Percentiles rank a stretch among this genome's conserved stretches.
Conservation (phyloP, 2,329 filamentous ascomycete species). For the Rhynchosporium agropyri region DNA sequence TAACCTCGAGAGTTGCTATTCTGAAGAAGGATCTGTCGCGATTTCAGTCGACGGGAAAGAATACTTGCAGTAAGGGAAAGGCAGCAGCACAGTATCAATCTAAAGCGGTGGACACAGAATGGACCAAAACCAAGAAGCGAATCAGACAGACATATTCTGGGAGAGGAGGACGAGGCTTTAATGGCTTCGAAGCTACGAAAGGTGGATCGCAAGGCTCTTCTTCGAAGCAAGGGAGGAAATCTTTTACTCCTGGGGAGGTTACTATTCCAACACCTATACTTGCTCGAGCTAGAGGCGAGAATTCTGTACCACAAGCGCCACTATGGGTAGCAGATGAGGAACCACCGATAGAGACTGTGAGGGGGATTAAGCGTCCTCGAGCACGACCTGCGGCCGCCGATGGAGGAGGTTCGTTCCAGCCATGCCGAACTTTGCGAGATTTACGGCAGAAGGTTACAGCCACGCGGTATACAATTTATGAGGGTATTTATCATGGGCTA, state of each 20-base stretch:
- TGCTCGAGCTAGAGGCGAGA: conserved; percentile 35
- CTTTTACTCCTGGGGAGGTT: conserved; percentile 38
- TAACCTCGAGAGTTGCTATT: conserved; percentile 48
- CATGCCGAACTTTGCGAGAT: conserved; percentile 41
- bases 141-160: conserved; percentile 40
- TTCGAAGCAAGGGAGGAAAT: conserved; percentile 20
- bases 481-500: conserved; percentile 50
- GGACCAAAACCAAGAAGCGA: conserved; percentile 34
- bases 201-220: conserved; percentile 6
- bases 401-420: conserved; percentile 26
- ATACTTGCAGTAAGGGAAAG: neutral
- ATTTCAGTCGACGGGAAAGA: conserved; percentile 24
- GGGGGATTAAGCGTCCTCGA: conserved; percentile 20
- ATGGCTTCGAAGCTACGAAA: conserved; percentile 9
- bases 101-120: conserved; percentile 31
- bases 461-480: conserved; percentile 45
- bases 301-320: neutral
- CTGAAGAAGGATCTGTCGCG: conserved; percentile 43
- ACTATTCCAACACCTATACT: conserved; percentile 41
- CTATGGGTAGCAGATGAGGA: neutral
- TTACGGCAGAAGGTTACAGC: conserved; percentile 42
- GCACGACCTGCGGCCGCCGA: conserved; percentile 20
- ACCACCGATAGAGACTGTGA: neutral
- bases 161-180: conserved; percentile 18
- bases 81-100: neutral